phyloP scores from a whole-genome alignment of 73 alveolate species.

The Stentor coeruleus region DNA sequence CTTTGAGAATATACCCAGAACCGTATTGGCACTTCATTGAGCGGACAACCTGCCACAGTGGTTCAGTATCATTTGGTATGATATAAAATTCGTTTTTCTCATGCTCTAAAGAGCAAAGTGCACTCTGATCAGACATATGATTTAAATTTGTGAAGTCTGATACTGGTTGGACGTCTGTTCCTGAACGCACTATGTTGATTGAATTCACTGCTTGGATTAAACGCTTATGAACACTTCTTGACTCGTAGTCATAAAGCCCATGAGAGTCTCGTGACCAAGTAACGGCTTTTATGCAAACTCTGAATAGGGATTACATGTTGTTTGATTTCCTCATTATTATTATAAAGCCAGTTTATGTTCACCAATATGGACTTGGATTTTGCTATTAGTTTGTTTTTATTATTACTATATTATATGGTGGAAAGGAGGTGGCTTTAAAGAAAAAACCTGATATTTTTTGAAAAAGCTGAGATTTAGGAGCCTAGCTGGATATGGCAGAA shows the following conservation, averaged over 20 bases:
- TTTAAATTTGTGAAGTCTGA: background rate
- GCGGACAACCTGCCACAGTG: background rate
- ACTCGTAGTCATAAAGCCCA: conserved; percentile 60
- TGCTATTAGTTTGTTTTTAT: too few relatives aligned
- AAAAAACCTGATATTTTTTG: too few relatives aligned
- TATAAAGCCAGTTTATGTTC: too few relatives aligned
- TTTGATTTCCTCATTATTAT: too few relatives aligned
- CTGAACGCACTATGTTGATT: background rate
- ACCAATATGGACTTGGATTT: too few relatives aligned
- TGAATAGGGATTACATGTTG: too few relatives aligned
- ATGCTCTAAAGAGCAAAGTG: background rate
- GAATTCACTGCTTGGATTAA: background rate
- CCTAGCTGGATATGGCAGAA: too few relatives aligned
- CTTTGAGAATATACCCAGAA: background rate
- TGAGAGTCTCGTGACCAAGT: conserved; percentile 67
- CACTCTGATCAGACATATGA: background rate
- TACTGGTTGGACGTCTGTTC: background rate
- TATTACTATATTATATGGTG: too few relatives aligned
- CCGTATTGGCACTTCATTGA: background rate
- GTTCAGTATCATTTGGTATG: background rate
- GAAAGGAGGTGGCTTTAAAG: too few relatives aligned
- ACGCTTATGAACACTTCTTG: background rate
- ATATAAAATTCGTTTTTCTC: background rate
- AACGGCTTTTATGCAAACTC: conserved; percentile 29
- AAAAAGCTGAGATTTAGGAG: too few relatives aligned